These are phyloP conservation scores for Rhodotorula sp. DNA, from an alignment of 1,284 basidiomycete genomes.

Conservation along the genomic window DNA sequence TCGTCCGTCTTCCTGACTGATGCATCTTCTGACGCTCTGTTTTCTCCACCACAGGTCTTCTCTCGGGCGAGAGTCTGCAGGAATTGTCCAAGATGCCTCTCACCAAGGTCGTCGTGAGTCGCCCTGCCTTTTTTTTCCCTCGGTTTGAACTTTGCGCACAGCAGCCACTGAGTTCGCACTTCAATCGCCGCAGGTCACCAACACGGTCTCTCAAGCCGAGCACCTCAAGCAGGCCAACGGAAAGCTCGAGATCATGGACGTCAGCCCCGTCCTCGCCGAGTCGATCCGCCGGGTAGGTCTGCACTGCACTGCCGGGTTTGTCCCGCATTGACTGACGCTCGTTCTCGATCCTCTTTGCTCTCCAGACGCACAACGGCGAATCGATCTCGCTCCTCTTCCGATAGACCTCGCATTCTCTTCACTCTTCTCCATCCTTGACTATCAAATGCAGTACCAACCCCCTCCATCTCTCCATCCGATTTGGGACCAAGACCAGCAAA, in stretches of 20 bases:
- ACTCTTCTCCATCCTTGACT: too few relatives aligned
- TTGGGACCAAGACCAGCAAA: too few relatives aligned
- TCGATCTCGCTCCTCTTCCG: constrained; percentile 48
- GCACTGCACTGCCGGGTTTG: neutral
- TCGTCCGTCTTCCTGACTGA: neutral
- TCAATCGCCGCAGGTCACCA: constrained; percentile 61
- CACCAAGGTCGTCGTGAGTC: constrained; percentile 78
- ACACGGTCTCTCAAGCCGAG: constrained; percentile 69
- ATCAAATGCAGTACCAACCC: too few relatives aligned
- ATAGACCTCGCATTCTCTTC: constrained; percentile 1
- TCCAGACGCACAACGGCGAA: constrained; percentile 86
- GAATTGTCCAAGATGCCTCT: constrained; percentile 76
- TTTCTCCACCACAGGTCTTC: constrained; percentile 60
- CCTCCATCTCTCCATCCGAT: too few relatives aligned
- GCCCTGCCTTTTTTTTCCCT: constrained; percentile 22
- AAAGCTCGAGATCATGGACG: constrained; percentile 67
- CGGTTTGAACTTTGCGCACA: constrained; percentile 18
- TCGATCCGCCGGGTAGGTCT: constrained; percentile 70
- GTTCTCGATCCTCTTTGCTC: neutral
- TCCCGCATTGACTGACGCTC: neutral
- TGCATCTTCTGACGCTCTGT: neutral
- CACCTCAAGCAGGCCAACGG: constrained; percentile 52
- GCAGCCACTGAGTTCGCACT: too few relatives aligned
- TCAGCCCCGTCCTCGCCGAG: constrained; percentile 88
- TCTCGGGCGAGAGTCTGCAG: constrained; percentile 80